Base-by-base conservation (phyloP, 2,329 filamentous ascomycete species). In the Grosmannia clavigera region DNA sequence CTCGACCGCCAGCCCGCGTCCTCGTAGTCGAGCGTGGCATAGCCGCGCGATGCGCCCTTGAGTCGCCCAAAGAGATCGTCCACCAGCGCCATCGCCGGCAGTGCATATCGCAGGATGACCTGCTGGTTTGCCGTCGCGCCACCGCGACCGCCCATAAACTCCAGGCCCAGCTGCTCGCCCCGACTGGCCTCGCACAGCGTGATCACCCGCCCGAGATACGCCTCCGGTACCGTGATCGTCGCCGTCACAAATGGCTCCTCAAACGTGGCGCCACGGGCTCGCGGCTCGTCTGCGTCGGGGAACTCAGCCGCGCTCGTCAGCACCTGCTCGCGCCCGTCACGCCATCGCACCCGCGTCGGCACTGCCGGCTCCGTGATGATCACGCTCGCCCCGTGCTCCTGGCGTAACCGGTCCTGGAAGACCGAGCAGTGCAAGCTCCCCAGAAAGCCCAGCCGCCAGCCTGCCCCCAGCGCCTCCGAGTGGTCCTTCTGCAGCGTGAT, bases 371-470 rank as follows among this genome's bases (percentile, higher is more conserved):
- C 92, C 0, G 94, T 99, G 70, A 99, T 94, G 73, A 99, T 96
- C 69, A 99, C 91, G 68, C 85, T 94, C 3, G 89, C 88, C 5
- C 92, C 94, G 68, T 99, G 92, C 72, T 99, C 94, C 72, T 96
- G 91, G 52, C 90, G 85, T 58, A 99, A 75, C 1, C 94, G 88
- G 72, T 99, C 94, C 73, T 99, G 92, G 67, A 99, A 99, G 5
- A 99, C 94, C n/a, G 92, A 97, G 74, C 94, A 97, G 72, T 99
- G 94, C 55, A 99, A 77, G 14, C 92, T 97, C n/a, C 94, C 94
- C 3, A 99, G 75, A 69, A 99, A 99, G 0, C 94, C 94, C 12
- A 99, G 76, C 54, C 94, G 85, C 87, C 94, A 99, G 2, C 94
- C 94, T 1, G 92, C 89, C 0, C 94, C 94, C 0, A 99, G 78